Conservation (phyloP, 331 rosid species). For the Saraca asoca region DNA sequence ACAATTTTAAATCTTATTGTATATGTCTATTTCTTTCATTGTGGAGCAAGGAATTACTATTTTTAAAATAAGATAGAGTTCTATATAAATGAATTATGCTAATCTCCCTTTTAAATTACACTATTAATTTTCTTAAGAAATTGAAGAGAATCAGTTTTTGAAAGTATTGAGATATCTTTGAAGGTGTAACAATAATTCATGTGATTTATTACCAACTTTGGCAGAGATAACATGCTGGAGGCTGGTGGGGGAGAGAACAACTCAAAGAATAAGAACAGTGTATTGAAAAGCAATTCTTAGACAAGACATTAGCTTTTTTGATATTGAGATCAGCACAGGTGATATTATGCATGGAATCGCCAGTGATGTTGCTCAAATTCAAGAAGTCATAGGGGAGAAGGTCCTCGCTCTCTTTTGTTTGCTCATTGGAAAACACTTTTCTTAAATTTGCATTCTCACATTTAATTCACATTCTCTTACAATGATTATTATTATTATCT, state of each 20-base stretch:
- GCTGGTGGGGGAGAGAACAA: conserved; percentile 82
- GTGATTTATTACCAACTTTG: conserved; percentile 26
- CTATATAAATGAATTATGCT: no score
- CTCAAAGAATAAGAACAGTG: conserved; percentile 75
- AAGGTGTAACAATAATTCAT: conserved; percentile 1
- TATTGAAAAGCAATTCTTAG: conserved; percentile 72
- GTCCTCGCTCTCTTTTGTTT: conserved; percentile 23
- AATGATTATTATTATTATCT: no score
- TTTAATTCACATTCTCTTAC: no score
- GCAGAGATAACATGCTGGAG: conserved; percentile 97
- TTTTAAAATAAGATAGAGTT: no score
- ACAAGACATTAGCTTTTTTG: conserved; percentile 73
- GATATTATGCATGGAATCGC: conserved; percentile 94
- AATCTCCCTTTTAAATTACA: no score
- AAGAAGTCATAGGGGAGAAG: conserved; percentile 98
- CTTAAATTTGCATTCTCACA: no score
- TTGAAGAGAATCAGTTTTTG: no score
- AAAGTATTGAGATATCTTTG: conserved; percentile 4
- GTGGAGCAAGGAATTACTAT: no score
- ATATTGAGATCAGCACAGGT: conserved; percentile 62
- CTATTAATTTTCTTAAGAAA: no score
- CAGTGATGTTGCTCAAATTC: conserved; percentile 91
- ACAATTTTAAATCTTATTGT: no score
- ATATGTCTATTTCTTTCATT: no score
- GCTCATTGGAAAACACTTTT: no score